Evolutionary conservation across 1,284 basidiomycete species (phyloP).

Genomic region (Mycena citricolor): DNA sequence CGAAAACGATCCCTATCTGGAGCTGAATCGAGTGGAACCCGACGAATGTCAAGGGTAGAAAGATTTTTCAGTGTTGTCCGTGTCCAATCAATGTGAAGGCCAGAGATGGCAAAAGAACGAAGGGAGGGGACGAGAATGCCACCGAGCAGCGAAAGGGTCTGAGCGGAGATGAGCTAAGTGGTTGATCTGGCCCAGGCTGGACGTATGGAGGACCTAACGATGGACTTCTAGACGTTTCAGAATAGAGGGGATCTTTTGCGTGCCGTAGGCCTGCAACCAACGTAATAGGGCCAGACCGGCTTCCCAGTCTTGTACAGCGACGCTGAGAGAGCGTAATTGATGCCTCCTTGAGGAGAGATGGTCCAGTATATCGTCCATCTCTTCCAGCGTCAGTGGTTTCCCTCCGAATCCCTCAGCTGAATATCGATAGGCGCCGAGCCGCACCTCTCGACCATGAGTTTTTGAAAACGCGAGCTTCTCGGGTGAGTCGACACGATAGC

Average conservation of each 20-base stretch:
- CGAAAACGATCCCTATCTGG: slow-evolving; percentile 49
- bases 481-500: slow-evolving; percentile 49
- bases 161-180: slow-evolving; percentile 33
- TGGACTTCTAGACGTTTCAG: slow-evolving; percentile 61
- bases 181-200: slow-evolving; percentile 40
- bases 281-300: slow-evolving; percentile 41
- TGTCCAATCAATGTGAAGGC: slow-evolving; percentile 55
- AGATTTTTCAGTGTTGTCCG: slow-evolving; percentile 46
- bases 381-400: slow-evolving; percentile 42
- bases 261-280: slow-evolving; percentile 49
- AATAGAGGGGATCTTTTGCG: slow-evolving; percentile 34
- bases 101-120: slow-evolving; percentile 48
- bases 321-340: slow-evolving; percentile 55
- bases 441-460: slow-evolving; percentile 53
- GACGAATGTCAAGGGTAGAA: slow-evolving; percentile 57
- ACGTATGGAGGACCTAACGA: slow-evolving; percentile 43
- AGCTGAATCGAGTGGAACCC: slow-evolving; percentile 46
- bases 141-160: slow-evolving; percentile 46
- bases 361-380: slow-evolving; percentile 48
- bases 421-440: slow-evolving; percentile 51
- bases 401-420: slow-evolving; percentile 36
- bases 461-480: slow-evolving; percentile 48
- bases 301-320: slow-evolving; percentile 45
- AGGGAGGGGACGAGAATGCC: slow-evolving; percentile 47
- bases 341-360: slow-evolving; percentile 46